phyloP scores from a whole-genome alignment of 2,329 filamentous ascomycete genomes.

The Pyricularia pennisetigena region DNA sequence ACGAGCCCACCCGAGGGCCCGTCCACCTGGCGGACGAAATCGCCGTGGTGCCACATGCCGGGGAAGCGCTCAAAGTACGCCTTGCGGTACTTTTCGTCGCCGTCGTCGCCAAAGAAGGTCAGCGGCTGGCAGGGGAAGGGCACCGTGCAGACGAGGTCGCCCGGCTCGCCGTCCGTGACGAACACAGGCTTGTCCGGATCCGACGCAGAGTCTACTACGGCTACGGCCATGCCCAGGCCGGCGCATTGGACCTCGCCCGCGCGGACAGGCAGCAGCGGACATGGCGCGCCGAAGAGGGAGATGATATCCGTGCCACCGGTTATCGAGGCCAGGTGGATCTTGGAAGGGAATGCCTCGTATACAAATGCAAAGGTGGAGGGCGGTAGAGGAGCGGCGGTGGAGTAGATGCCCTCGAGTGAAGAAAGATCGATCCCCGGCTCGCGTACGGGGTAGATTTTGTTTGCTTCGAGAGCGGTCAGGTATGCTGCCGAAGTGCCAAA shows the following conservation, averaged over 20 bases:
- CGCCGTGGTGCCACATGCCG: slow-evolving; percentile 83
- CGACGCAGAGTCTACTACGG: slow-evolving; percentile 45
- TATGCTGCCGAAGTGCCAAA: slow-evolving; percentile 95
- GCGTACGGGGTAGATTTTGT: slow-evolving; percentile 48
- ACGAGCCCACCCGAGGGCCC: slow-evolving; percentile 64
- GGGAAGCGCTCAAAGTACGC: slow-evolving; percentile 85
- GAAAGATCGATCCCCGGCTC: slow-evolving; percentile 47
- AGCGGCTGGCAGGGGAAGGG: slow-evolving; percentile 89
- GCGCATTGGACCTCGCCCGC: slow-evolving; percentile 69
- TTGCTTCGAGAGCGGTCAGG: slow-evolving; percentile 80
- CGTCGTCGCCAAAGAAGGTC: slow-evolving; percentile 70
- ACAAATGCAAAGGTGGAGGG: slow-evolving; percentile 90
- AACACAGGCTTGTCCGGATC: slow-evolving; percentile 37
- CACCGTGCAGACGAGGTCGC: slow-evolving; percentile 77
- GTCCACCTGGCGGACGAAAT: slow-evolving; percentile 65
- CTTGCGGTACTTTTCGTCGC: slow-evolving; percentile 65
- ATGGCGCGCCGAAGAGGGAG: slow-evolving; percentile 83
- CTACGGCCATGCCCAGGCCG: slow-evolving; percentile 71
- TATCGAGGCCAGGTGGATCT: slow-evolving; percentile 84
- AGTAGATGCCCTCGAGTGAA: slow-evolving; percentile 76
- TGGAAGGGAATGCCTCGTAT: slow-evolving; percentile 68
- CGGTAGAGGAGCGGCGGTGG: slow-evolving; percentile 83
- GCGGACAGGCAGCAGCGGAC: slow-evolving; percentile 62
- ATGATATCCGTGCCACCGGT: slow-evolving; percentile 96
- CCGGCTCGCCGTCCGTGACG: slow-evolving; percentile 55